These are phyloP conservation scores for Aspergillus cavernicola DNA, from an alignment of 495 filamentous ascomycete genomes.

Conservation along the genomic window DNA sequence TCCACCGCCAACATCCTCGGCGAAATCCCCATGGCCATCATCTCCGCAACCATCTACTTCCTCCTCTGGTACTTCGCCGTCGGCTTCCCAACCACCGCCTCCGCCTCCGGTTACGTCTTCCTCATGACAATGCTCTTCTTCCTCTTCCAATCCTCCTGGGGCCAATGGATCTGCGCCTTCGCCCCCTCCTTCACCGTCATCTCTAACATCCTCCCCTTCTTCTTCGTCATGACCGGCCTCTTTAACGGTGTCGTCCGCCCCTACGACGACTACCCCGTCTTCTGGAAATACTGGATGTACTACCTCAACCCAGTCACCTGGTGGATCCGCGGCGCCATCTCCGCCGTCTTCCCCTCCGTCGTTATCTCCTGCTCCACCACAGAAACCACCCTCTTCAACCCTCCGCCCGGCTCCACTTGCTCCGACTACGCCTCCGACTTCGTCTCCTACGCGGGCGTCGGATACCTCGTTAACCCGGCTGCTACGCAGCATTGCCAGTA, in stretches of 20 bases:
- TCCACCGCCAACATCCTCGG: slow-evolving; percentile 69
- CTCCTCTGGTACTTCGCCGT: slow-evolving; percentile 76
- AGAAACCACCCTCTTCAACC: slow-evolving; percentile 65
- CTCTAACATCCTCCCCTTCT: slow-evolving; percentile 71
- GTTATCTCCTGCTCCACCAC: slow-evolving; percentile 52
- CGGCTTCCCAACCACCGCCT: slow-evolving; percentile 61
- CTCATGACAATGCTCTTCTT: slow-evolving; percentile 80
- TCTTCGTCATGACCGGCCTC: slow-evolving; percentile 71
- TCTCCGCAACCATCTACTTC: slow-evolving; percentile 66
- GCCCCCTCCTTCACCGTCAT: slow-evolving; percentile 79
- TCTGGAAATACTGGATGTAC: slow-evolving; percentile 81
- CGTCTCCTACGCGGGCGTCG: slow-evolving; percentile 45
- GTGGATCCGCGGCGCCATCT: slow-evolving; percentile 72
- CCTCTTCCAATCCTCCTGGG: slow-evolving; percentile 73
- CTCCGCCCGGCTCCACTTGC: slow-evolving; percentile 62
- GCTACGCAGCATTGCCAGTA: slow-evolving; percentile 64
- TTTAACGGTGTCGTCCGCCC: slow-evolving; percentile 74
- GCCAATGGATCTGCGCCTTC: slow-evolving; percentile 82
- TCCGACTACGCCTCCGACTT: slow-evolving; percentile 53
- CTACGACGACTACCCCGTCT: slow-evolving; percentile 56
- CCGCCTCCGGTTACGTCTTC: slow-evolving; percentile 74
- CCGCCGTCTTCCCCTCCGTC: slow-evolving; percentile 51
- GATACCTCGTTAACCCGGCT: slow-evolving; percentile 57
- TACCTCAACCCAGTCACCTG: slow-evolving; percentile 67
- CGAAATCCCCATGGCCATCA: slow-evolving; percentile 70